Percentiles rank a stretch among this genome's conserved stretches.
phyloP scores from a whole-genome alignment of 352 stramenopile genomes.

The Sclerospora graminicola region DNA sequence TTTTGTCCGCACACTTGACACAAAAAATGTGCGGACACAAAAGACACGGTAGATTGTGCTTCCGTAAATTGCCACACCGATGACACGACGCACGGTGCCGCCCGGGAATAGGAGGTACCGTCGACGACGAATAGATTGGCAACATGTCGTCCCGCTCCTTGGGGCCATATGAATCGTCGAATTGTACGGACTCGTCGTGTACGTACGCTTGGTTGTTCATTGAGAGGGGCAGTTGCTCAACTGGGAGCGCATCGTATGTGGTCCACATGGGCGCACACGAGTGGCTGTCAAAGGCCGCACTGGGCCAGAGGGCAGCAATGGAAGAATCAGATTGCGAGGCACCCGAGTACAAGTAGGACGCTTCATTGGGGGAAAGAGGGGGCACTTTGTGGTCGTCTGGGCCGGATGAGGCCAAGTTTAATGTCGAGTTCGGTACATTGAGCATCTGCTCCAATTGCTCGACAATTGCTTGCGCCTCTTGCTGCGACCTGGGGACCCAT shows the following conservation, averaged over 20 bases:
- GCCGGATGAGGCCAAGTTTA: constrained; percentile 10
- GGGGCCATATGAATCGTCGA: too few relatives aligned
- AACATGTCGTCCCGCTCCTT: not conserved
- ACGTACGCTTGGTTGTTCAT: too few relatives aligned
- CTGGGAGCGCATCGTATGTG: too few relatives aligned
- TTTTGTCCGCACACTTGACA: constrained; percentile 83
- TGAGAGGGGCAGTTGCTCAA: too few relatives aligned
- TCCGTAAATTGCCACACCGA: constrained; percentile 81
- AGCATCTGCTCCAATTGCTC: constrained; percentile 48
- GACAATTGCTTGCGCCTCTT: constrained; percentile 44
- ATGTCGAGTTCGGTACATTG: constrained; percentile 8
- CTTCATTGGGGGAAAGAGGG: constrained; percentile 27
- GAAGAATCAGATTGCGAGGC: constrained; percentile 11
- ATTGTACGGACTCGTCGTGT: too few relatives aligned
- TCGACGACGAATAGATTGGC: constrained; percentile 11
- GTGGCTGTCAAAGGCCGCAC: constrained; percentile 6
- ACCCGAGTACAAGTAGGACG: constrained; percentile 28
- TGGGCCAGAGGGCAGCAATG: constrained; percentile 12
- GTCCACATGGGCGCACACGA: not conserved
- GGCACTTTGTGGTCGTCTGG: constrained; percentile 18
- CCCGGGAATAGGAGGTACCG: constrained; percentile 3
- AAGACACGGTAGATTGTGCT: constrained; percentile 77
- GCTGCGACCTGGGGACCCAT: constrained; percentile 39
- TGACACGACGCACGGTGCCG: constrained; percentile 79
- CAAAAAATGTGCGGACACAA: constrained; percentile 87